Evolutionary conservation across 305 asterid genomes (phyloP), one percentile per base, ranked within the genome.

Genomic region (Coffea humblotiana): DNA sequence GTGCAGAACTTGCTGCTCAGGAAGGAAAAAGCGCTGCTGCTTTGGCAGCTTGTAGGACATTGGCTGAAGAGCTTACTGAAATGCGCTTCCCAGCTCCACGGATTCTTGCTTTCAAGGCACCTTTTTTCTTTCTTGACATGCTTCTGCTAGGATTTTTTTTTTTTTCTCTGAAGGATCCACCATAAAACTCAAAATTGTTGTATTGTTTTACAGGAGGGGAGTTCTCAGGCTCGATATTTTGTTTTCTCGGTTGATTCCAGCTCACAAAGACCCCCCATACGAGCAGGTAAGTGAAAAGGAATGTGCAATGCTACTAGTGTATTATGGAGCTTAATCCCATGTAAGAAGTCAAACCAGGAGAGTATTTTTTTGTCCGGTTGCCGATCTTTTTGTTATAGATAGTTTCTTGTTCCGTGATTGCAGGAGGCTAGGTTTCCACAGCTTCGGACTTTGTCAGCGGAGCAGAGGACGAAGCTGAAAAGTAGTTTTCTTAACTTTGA

Each of bases 371-470:
- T 14, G 27, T 23, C 51, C 16, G 23, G 37, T 23, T 77, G 43
- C 35, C 19, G 29, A 51, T 63, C 15, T 58, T 56, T 74, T 82
- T 52, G 48, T 49, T 21, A 56, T 49, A 27, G n/a, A 61, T 23
- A 32, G 25, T 23, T 63, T 65, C 29, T 40, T 56, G 76, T 32
- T 11, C n/a, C 80, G 51, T 76, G 72, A 72, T 68, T 88, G 88
- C 90, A 95, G 98, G 99, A 95, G 85, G 97, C 97, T 71, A 89
- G 97, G 85, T 95, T 95, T 81, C 98, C 98, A 66, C 99, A 95
- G 90, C 97, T 95, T 78, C 88, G 91, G 37, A 90, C 94, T 7
- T 82, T 95, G 92, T 90, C 91, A 56, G 77, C 91, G 69, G 98
- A 93, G 25, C 94, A 95, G 84, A 85, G 97, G 78, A 87, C 88